phyloP scores from a whole-genome alignment of 2,329 filamentous ascomycete species.

The Trichophyton benhamiae region DNA sequence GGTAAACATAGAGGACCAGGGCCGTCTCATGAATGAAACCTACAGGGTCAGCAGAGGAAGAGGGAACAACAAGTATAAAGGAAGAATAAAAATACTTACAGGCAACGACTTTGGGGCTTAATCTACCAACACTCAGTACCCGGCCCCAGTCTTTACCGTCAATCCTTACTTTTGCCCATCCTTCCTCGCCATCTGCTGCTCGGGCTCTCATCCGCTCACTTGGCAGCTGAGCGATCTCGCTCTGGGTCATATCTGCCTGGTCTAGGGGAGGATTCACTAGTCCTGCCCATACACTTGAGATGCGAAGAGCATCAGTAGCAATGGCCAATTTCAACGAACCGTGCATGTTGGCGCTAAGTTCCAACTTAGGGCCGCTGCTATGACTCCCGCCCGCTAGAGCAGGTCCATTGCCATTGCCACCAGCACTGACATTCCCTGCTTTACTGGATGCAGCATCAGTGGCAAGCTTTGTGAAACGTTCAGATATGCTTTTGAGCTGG shows the following conservation, averaged over 20 bases:
- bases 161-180: conserved; percentile 80
- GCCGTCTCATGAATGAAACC: conserved; percentile 37
- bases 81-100: conserved; percentile 41
- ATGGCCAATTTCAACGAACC: conserved; percentile 71
- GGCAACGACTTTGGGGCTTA: conserved; percentile 85
- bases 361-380: conserved; percentile 50
- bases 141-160: conserved; percentile 90
- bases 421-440: conserved; percentile 19
- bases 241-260: conserved; percentile 56
- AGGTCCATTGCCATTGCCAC: conserved; percentile 11
- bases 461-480: conserved; percentile 85
- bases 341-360: conserved; percentile 89
- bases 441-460: conserved; percentile 24
- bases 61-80: background rate
- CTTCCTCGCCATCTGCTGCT: conserved; percentile 58
- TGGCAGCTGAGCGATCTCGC: conserved; percentile 60
- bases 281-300: conserved; percentile 73
- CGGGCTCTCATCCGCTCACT: conserved; percentile 61
- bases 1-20: conserved; percentile 36
- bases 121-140: conserved; percentile 79
- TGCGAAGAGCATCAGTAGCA: conserved; percentile 69
- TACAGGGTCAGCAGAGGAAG: conserved; percentile 11
- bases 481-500: conserved; percentile 85
- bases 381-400: conserved; percentile 18
- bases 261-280: conserved; percentile 82